Percentiles rank a stretch among this genome's conserved stretches.
Evolutionary conservation across 2,329 filamentous ascomycete genomes (phyloP).

Genomic region (Fusarium mangiferae): DNA sequence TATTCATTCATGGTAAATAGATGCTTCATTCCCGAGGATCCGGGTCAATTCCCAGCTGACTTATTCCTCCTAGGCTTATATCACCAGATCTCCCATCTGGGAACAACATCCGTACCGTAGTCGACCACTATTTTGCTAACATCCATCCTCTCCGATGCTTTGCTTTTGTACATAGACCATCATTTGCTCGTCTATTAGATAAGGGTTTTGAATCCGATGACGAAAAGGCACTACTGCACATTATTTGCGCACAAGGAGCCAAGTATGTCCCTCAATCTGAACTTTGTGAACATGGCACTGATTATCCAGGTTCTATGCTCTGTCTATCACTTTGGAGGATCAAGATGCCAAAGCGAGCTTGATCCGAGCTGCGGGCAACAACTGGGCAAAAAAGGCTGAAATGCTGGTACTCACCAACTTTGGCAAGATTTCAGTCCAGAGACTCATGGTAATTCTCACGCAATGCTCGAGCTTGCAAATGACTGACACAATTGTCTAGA

Average conservation of each 20-base stretch:
- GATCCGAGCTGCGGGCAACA: slow-evolving; percentile 50
- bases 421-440: slow-evolving; percentile 53
- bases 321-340: slow-evolving; percentile 46
- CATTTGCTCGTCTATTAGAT: slow-evolving; percentile 52
- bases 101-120: slow-evolving; percentile 50
- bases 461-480: neutral
- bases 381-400: slow-evolving; percentile 53
- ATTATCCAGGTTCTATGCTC: slow-evolving; percentile 49
- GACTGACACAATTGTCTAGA: slow-evolving; percentile 39
- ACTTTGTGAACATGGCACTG: neutral
- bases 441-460: slow-evolving; percentile 49
- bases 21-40: neutral
- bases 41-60: slow-evolving; percentile 1
- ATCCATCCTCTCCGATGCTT: slow-evolving; percentile 55
- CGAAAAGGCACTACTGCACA: slow-evolving; percentile 50
- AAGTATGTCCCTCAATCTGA: slow-evolving; percentile 43
- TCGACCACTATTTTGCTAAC: slow-evolving; percentile 53
- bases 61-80: slow-evolving; percentile 44
- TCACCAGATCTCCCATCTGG: slow-evolving; percentile 47
- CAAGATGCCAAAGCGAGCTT: slow-evolving; percentile 44
- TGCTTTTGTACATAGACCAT: slow-evolving; percentile 54
- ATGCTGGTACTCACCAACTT: slow-evolving; percentile 50
- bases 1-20: slow-evolving; percentile 41
- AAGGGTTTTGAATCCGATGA: slow-evolving; percentile 51
- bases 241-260: slow-evolving; percentile 53